Evolutionary conservation across 768 basidiomycete species (phyloP).

Genomic region (Psilocybe azurescens): DNA sequence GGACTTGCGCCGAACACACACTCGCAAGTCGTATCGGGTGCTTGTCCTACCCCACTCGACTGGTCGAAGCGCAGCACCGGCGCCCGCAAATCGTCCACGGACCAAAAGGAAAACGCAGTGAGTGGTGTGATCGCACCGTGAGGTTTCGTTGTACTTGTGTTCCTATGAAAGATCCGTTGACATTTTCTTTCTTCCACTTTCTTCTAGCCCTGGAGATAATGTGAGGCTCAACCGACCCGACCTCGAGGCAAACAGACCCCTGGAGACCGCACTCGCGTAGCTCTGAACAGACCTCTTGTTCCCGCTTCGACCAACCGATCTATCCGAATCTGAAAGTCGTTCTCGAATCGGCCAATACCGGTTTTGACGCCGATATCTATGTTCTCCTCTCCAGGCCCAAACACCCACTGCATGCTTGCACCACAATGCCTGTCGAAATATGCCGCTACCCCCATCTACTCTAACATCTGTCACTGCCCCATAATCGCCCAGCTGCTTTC

Average conservation of each 20-base stretch:
- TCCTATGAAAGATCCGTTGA: not conserved
- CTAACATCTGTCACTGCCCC: too few species aligned
- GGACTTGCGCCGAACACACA: slow-evolving; percentile 43
- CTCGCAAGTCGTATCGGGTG: slow-evolving; percentile 58
- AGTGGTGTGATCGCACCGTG: slow-evolving; percentile 53
- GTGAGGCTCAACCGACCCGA: slow-evolving; percentile 52
- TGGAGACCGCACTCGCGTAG: slow-evolving; percentile 20
- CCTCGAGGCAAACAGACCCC: slow-evolving; percentile 52
- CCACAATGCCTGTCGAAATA: too few species aligned
- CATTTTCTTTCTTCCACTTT: slow-evolving; percentile 3
- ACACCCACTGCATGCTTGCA: too few species aligned
- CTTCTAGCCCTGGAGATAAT: slow-evolving; percentile 48
- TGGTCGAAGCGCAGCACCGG: slow-evolving; percentile 64
- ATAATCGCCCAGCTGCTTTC: too few species aligned
- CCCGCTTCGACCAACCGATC: not conserved
- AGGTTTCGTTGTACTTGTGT: slow-evolving; percentile 32
- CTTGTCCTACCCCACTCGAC: slow-evolving; percentile 61
- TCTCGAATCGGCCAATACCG: too few species aligned
- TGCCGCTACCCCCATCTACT: too few species aligned
- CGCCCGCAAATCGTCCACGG: slow-evolving; percentile 20
- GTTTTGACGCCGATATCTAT: too few species aligned
- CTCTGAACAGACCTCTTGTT: not conserved
- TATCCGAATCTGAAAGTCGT: slow-evolving; percentile 6
- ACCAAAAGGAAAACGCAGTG: slow-evolving; percentile 8
- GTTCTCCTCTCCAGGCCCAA: too few species aligned